phyloP scores from a whole-genome alignment of 352 stramenopile species.

The Phytopythium sindhum region DNA sequence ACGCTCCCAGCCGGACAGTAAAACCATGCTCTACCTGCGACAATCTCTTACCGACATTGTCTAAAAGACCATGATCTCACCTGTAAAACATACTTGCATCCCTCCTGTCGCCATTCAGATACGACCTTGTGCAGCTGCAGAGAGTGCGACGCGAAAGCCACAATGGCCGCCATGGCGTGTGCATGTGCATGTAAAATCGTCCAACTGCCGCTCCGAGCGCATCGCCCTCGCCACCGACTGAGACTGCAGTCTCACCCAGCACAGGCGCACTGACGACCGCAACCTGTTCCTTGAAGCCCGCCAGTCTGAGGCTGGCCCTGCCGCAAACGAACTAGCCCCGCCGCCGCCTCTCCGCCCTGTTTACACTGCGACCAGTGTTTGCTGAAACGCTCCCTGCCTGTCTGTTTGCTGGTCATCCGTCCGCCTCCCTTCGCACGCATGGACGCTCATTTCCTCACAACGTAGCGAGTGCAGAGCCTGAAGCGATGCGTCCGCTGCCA shows the following conservation, averaged over 20 bases:
- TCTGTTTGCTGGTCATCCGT: neutral
- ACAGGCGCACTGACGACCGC: neutral
- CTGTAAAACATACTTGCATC: neutral
- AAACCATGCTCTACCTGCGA: neutral
- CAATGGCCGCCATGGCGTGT: neutral
- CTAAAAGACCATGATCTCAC: neutral
- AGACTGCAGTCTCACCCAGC: neutral
- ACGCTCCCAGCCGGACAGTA: neutral
- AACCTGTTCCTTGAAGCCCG: neutral
- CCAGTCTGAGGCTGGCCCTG: neutral
- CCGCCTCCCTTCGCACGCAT: no score
- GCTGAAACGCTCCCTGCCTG: neutral
- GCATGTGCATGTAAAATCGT: neutral
- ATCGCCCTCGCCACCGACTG: no score
- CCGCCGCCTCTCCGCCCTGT: neutral
- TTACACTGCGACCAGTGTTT: neutral
- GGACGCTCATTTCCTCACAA: neutral
- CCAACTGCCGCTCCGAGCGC: no score
- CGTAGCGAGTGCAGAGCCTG: neutral
- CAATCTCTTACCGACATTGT: neutral
- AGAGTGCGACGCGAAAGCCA: neutral
- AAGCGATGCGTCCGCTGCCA: conserved; percentile 13
- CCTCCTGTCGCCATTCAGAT: no score
- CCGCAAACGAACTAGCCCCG: neutral
- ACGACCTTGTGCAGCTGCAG: no score